phyloP scores from a whole-genome alignment of 2,329 filamentous ascomycete genomes.

The Penicillium glabrum region DNA sequence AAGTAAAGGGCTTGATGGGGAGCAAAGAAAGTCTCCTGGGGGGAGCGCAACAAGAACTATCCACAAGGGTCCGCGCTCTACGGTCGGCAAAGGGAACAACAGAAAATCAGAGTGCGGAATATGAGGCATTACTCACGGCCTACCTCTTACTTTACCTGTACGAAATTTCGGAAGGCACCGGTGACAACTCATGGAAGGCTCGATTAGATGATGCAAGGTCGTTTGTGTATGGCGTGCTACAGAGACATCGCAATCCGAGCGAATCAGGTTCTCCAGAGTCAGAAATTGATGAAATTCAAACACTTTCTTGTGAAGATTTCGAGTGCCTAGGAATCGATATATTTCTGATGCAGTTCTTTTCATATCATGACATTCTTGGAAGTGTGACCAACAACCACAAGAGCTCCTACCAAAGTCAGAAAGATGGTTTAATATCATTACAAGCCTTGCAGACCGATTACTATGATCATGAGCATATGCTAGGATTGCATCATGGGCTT shows the following conservation, averaged over 20 bases:
- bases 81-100: not conserved
- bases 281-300: not conserved
- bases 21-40: not conserved
- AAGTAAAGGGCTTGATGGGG: not conserved
- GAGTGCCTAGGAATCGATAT: not conserved
- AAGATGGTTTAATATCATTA: not conserved
- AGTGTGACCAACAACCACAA: not conserved
- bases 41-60: not conserved
- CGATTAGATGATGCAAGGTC: not conserved
- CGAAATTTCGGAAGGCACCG: not conserved
- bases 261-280: not conserved
- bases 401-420: not conserved
- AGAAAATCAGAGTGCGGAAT: not conserved
- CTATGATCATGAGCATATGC: not conserved
- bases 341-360: not conserved
- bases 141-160: not conserved
- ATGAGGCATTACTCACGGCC: not conserved
- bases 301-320: not conserved
- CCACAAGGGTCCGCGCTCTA: not conserved
- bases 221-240: not conserved
- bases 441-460: not conserved
- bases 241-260: not conserved
- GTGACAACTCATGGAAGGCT: not conserved
- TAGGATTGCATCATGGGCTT: not conserved
- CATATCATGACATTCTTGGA: not conserved